Evolutionary conservation across 1,139 yeast genomes (phyloP).

Genomic region (Diutina ranongensis): DNA sequence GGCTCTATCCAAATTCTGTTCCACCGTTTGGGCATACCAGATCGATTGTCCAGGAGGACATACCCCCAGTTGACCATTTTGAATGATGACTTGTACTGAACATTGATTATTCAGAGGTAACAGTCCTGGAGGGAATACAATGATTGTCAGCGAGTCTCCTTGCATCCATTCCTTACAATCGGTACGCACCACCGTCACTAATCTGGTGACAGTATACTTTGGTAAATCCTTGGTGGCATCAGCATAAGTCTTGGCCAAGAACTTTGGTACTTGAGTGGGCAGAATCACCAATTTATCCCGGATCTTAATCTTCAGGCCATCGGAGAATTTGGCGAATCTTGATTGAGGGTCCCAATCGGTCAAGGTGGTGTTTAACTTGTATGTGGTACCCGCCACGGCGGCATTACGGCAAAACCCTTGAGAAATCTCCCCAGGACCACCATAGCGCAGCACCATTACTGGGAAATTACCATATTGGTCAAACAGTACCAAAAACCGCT

Average conservation of each 20-base stretch:
- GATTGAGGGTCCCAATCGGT: conserved; percentile 51
- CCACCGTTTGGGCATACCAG: conserved; percentile 81
- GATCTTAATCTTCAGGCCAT: conserved; percentile 64
- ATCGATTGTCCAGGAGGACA: conserved; percentile 83
- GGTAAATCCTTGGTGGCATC: conserved; percentile 27
- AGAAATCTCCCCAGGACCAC: conserved; percentile 91
- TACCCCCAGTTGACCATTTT: conserved; percentile 83
- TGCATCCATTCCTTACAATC: conserved; percentile 92
- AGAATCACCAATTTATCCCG: conserved; percentile 66
- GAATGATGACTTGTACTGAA: conserved; percentile 78
- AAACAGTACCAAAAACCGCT: conserved; percentile 73
- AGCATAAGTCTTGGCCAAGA: conserved; percentile 24
- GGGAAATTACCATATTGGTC: conserved; percentile 95
- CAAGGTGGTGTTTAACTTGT: conserved; percentile 64
- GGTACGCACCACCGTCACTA: conserved; percentile 75
- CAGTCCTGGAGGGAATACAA: conserved; percentile 88
- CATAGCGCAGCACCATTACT: conserved; percentile 81
- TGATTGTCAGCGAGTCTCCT: conserved; percentile 66
- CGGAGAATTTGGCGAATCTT: conserved; percentile 62
- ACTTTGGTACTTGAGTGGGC: conserved; percentile 58
- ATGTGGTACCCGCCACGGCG: conserved; percentile 95
- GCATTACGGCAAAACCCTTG: conserved; percentile 98
- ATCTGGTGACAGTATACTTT: conserved; percentile 48
- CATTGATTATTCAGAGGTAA: conserved; percentile 52
- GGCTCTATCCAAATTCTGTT: conserved; percentile 53